Percentiles rank a stretch among this genome's conserved stretches.
These are phyloP conservation scores for Aspergillus mulundensis DNA, from an alignment of 495 filamentous ascomycete genomes.

Conservation along the genomic window DNA sequence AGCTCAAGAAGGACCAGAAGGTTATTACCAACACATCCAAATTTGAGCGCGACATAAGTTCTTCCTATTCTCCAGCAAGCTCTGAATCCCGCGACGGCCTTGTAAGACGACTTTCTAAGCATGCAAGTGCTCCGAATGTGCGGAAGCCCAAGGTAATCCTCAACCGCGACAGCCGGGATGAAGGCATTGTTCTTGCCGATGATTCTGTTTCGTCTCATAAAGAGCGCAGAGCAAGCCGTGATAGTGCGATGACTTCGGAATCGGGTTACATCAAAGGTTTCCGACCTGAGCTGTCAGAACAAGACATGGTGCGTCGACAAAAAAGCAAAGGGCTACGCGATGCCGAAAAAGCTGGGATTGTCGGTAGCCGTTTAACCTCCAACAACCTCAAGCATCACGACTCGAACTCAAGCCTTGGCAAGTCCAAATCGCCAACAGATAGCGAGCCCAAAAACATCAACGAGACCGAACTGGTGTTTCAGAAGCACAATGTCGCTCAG, in stretches of 20 bases:
- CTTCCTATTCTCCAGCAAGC: slow-evolving; percentile 58
- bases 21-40: slow-evolving; percentile 55
- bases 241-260: slow-evolving; percentile 47
- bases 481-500: slow-evolving; percentile 61
- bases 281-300: slow-evolving; percentile 46
- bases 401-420: slow-evolving; percentile 56
- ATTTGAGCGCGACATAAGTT: slow-evolving; percentile 57
- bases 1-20: slow-evolving; percentile 84
- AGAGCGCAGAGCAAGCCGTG: slow-evolving; percentile 41
- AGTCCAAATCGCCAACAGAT: slow-evolving; percentile 42
- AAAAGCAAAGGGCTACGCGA: slow-evolving; percentile 58
- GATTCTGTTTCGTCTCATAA: slow-evolving; percentile 42
- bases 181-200: slow-evolving; percentile 54
- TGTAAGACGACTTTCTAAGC: slow-evolving; percentile 60
- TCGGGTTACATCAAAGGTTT: slow-evolving; percentile 42
- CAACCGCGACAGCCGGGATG: slow-evolving; percentile 56
- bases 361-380: slow-evolving; percentile 56
- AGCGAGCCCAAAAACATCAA: slow-evolving; percentile 49
- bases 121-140: slow-evolving; percentile 66
- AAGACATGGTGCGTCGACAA: slow-evolving; percentile 52
- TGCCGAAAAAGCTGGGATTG: slow-evolving; percentile 51
- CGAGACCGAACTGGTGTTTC: slow-evolving; percentile 57
- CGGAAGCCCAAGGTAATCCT: slow-evolving; percentile 61
- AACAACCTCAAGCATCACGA: slow-evolving; percentile 63
- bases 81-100: slow-evolving; percentile 57